phyloP scores from a whole-genome alignment of 1,139 yeast genomes.

The Spathaspora sp. region DNA sequence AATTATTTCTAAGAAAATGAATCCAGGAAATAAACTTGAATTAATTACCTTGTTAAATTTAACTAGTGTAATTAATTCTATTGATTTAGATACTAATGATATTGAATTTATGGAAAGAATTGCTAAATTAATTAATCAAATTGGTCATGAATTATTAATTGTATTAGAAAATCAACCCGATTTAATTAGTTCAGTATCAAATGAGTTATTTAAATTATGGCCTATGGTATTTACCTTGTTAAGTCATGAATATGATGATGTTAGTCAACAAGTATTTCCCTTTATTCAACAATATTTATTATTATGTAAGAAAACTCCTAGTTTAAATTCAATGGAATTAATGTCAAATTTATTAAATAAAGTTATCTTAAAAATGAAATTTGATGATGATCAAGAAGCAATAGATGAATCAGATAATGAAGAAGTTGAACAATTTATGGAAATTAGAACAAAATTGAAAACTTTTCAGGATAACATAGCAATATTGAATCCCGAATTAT shows the following conservation, averaged over 20 bases:
- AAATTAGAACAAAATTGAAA: constrained; percentile 70
- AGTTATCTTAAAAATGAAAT: constrained; percentile 74
- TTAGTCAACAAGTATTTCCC: constrained; percentile 78
- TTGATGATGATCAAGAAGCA: constrained; percentile 73
- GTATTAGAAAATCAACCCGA: constrained; percentile 55
- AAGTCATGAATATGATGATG: constrained; percentile 84
- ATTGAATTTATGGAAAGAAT: constrained; percentile 75
- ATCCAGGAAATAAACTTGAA: constrained; percentile 79
- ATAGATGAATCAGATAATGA: constrained; percentile 59
- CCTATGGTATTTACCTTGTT: constrained; percentile 74
- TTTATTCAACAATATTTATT: constrained; percentile 74
- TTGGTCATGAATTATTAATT: constrained; percentile 72
- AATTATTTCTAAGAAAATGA: constrained; percentile 89
- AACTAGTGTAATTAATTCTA: constrained; percentile 49
- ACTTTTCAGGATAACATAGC: constrained; percentile 86
- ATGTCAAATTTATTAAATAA: constrained; percentile 66
- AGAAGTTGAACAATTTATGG: constrained; percentile 71
- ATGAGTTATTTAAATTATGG: constrained; percentile 48
- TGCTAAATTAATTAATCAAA: constrained; percentile 71
- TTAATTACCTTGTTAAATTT: constrained; percentile 69
- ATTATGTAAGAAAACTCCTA: constrained; percentile 58
- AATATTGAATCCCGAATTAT: constrained; percentile 68
- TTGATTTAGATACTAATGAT: constrained; percentile 31
- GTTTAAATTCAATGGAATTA: constrained; percentile 43
- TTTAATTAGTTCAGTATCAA: constrained; percentile 41